Evolutionary conservation across 2,329 filamentous ascomycete genomes (phyloP).

Genomic region (Pyrenochaeta sp.): DNA sequence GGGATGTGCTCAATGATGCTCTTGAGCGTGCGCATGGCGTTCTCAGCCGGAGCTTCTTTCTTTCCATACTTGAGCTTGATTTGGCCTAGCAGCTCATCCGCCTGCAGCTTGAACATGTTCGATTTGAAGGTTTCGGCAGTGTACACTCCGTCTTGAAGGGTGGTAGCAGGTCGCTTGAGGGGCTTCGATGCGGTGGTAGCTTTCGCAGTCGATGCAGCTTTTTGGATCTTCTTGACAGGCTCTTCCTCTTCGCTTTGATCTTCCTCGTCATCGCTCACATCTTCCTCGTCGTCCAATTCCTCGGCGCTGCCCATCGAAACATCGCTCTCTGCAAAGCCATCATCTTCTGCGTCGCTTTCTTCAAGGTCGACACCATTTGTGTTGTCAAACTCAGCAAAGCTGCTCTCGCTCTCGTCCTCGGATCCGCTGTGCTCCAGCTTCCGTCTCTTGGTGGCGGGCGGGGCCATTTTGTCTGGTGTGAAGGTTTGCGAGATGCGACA

Average conservation of each 20-base stretch:
- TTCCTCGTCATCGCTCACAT: slow-evolving; percentile 19
- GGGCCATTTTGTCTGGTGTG: slow-evolving; percentile 38
- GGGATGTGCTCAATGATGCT: slow-evolving; percentile 59
- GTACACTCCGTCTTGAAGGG: slow-evolving; percentile 51
- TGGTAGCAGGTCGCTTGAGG: slow-evolving; percentile 31
- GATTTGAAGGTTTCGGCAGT: slow-evolving; percentile 68
- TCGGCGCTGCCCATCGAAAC: slow-evolving; percentile 17
- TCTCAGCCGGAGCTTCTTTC: slow-evolving; percentile 61
- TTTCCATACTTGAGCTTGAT: slow-evolving; percentile 66
- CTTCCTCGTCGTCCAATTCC: slow-evolving; percentile 15
- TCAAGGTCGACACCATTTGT: slow-evolving; percentile 21
- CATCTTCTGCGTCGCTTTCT: slow-evolving; percentile 21
- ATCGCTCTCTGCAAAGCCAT: slow-evolving; percentile 13
- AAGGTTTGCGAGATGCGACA: slow-evolving; percentile 9
- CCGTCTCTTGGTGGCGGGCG: slow-evolving; percentile 54
- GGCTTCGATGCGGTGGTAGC: slow-evolving; percentile 19
- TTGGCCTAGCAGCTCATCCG: slow-evolving; percentile 68
- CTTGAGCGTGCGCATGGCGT: slow-evolving; percentile 45
- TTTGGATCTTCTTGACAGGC: slow-evolving; percentile 14
- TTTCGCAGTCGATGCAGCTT: slow-evolving; percentile 10
- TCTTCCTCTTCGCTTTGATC: slow-evolving; percentile 23
- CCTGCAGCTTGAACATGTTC: slow-evolving; percentile 71
- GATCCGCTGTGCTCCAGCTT: slow-evolving; percentile 53
- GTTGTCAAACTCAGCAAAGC: slow-evolving; percentile 33
- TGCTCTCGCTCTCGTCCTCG: slow-evolving; percentile 34